Evolutionary conservation across 805 yeast genomes (phyloP), one percentile per base, ranked within the genome.

Genomic region (Yarrowia osloensis): DNA sequence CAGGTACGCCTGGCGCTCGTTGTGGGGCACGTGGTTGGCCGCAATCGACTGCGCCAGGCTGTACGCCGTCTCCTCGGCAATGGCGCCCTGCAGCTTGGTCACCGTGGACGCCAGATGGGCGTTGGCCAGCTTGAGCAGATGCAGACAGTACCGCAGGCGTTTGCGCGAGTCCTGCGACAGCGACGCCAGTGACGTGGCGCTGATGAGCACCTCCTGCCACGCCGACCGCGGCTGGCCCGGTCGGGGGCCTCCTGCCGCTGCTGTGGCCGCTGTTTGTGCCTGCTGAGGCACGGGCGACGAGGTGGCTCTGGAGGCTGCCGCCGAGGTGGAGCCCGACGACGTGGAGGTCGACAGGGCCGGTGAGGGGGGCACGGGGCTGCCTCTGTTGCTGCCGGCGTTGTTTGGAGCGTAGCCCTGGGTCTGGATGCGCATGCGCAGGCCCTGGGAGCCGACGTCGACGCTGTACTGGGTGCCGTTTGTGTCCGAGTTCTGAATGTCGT

Each of bases 41-140:
- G 73, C 73, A 29, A 72, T 72, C 26, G 68, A 67, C 61, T 72
- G 74, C 24, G 75, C 74, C 67, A 70, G 62, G 7, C 67, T 67
- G 35, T 65, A 67, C 1, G 72, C 72, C 19, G 69, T 67, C 67
- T 82, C 82, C 24, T 81, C 82, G 22, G 69, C 70, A 2, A 88
- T 82, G 47, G 81, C 72, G n/a, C 78, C 80, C 72, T 89, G 92
- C 46, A 92, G 79, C 68, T 81, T 82, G 66, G 81, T 81, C 21
- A 92, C 89, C 70, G 91, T 86, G 57, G 84, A 80, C 55, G 88
- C 86, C 35, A 92, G 81, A 72, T 88, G 91, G 67, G 85, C 86
- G 73, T 91, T 92, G 3, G 97, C 97, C 61, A 91, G 80, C 73
- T 88, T 88, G 67, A 92, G 79, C 65, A 93, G 81, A 71, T 91